phyloP scores from a whole-genome alignment of 441 rosid genomes.

The Kokia cookei region DNA sequence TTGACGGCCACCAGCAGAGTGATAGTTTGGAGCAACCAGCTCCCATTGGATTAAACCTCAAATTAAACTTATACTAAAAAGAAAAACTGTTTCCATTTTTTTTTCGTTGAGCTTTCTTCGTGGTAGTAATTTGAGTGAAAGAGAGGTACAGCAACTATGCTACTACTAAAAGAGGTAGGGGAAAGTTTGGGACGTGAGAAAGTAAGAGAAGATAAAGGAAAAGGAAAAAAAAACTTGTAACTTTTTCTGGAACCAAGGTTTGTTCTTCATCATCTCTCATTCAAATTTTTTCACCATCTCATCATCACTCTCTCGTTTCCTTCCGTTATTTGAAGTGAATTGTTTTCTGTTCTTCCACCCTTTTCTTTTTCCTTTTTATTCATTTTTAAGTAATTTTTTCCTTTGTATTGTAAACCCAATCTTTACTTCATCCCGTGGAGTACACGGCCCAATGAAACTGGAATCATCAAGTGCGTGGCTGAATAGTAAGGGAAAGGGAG shows the following conservation, averaged over 20 bases:
- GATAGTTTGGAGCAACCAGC: constrained; percentile 89
- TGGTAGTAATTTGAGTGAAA: constrained; percentile 13
- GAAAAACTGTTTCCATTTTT: neutral
- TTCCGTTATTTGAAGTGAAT: neutral
- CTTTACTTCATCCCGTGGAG: neutral
- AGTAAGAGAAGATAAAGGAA: neutral
- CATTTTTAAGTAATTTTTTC: too few species aligned
- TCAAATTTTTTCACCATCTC: neutral
- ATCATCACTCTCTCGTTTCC: neutral
- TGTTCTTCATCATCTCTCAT: neutral
- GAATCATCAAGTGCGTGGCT: neutral
- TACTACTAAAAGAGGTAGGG: neutral
- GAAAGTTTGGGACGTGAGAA: neutral
- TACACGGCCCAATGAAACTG: neutral
- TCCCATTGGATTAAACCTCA: constrained; percentile 47
- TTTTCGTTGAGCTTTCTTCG: constrained; percentile 7
- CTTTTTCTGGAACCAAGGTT: neutral
- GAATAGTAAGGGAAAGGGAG: neutral
- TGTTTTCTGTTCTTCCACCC: neutral
- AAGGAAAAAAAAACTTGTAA: neutral
- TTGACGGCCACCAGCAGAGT: constrained; percentile 80
- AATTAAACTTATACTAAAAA: neutral
- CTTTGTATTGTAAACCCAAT: neutral
- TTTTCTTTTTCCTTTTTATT: too few species aligned
- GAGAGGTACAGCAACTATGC: neutral